A percentile compares a stretch with the other conserved stretches of the same genome.
Evolutionary conservation across 768 basidiomycete genomes (phyloP).

Genomic region (Rhodotorula kratochvilovae): DNA sequence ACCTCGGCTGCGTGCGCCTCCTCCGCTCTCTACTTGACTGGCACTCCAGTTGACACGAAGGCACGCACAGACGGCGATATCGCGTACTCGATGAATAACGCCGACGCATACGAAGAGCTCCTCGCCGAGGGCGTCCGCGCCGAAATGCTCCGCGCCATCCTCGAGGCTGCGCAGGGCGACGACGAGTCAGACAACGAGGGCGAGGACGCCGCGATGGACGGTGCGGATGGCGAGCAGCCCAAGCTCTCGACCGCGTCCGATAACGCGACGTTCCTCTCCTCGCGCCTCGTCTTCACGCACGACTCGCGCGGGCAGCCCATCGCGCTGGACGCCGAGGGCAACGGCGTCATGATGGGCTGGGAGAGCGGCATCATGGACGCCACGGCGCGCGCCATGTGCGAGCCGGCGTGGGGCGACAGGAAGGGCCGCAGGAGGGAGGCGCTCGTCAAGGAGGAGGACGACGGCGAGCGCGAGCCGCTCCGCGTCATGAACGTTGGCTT

Average conservation of each 20-base stretch:
- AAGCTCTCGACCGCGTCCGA: constrained; percentile 36
- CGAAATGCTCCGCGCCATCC: constrained; percentile 55
- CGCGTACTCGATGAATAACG: constrained; percentile 77
- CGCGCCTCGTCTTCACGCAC: constrained; percentile 62
- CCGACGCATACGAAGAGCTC: constrained; percentile 66
- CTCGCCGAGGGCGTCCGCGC: constrained; percentile 89
- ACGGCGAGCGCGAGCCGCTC: constrained; percentile 46
- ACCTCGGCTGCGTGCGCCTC: constrained; percentile 32
- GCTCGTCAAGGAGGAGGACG: constrained; percentile 35
- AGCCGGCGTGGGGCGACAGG: constrained; percentile 44
- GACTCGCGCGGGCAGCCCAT: constrained; percentile 77
- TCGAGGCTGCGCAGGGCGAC: constrained; percentile 11
- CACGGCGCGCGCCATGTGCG: constrained; percentile 65
- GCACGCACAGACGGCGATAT: constrained; percentile 92
- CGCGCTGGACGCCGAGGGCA: constrained; percentile 68
- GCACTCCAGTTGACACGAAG: background rate
- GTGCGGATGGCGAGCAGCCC: constrained; percentile 46
- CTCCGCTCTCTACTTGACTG: constrained; percentile 7
- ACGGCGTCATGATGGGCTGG: constrained; percentile 99
- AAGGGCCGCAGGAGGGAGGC: constrained; percentile 43
- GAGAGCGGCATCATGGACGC: constrained; percentile 78
- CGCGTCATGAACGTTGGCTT: constrained; percentile 86
- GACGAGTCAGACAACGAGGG: constrained; percentile 1
- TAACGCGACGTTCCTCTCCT: constrained; percentile 60
- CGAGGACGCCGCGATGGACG: constrained; percentile 39